These are phyloP conservation scores for Uronychia binucleata DNA, from an alignment of 73 alveolate genomes.

Conservation along the genomic window DNA sequence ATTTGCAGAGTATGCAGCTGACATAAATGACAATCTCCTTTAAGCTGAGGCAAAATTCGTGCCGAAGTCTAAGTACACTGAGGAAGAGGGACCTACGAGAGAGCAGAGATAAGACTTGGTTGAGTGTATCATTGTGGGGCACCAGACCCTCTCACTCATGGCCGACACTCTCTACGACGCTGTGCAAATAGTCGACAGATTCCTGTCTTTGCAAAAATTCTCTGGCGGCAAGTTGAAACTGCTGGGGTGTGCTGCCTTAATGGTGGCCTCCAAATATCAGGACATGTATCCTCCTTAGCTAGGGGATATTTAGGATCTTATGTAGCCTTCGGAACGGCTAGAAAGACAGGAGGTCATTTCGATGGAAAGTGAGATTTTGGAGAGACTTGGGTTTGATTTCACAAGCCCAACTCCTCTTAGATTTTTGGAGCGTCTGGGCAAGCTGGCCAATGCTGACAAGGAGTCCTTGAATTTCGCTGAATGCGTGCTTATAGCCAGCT, in stretches of 20 bases:
- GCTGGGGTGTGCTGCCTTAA: constrained; percentile 76
- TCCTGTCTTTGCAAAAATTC: constrained; percentile 61
- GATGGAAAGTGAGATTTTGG: constrained; percentile 71
- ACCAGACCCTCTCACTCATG: constrained; percentile 76
- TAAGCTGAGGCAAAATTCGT: constrained; percentile 25
- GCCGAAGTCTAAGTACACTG: constrained; percentile 22
- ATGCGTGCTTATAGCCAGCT: constrained; percentile 18
- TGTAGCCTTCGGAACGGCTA: too few species aligned
- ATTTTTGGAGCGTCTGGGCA: constrained; percentile 60
- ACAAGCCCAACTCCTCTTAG: constrained; percentile 71
- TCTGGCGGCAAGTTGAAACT: constrained; percentile 71
- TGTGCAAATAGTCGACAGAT: constrained; percentile 81
- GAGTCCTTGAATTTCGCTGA: constrained; percentile 69
- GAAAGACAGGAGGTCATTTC: constrained; percentile 67
- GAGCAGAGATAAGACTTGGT: constrained; percentile 65
- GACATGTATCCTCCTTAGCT: constrained; percentile 93
- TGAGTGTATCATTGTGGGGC: constrained; percentile 89
- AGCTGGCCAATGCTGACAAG: constrained; percentile 43
- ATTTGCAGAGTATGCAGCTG: constrained; percentile 49
- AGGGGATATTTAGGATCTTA: constrained; percentile 64
- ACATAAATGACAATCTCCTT: constrained; percentile 15
- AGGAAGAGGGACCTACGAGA: constrained; percentile 44
- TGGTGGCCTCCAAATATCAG: constrained; percentile 82
- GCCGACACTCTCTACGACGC: constrained; percentile 91
- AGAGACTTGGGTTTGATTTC: constrained; percentile 66